Percentiles rank a stretch among this genome's conserved stretches.
Evolutionary conservation across 163 green algal species (phyloP).

Genomic region (Prototheca stagnorum): DNA sequence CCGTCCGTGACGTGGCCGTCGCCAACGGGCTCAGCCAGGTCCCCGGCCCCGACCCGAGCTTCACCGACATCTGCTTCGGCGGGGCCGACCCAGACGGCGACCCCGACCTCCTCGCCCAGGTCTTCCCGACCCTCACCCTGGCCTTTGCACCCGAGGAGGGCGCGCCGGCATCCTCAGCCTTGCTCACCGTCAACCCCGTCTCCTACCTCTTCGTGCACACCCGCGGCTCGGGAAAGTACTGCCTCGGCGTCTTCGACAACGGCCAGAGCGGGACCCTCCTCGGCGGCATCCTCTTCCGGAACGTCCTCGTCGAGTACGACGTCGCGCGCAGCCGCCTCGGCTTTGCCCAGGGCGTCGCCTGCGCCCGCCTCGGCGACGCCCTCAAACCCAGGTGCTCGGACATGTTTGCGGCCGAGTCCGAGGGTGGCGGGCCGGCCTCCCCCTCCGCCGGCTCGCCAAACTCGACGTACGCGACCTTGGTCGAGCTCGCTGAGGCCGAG

Average conservation of each 20-base stretch:
- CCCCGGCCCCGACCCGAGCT: constrained; percentile 46
- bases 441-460: no score
- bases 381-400: no score
- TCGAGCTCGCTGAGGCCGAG: no score
- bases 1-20: constrained; percentile 23
- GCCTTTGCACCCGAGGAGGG: no score
- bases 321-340: no score
- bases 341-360: no score
- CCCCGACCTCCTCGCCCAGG: constrained; percentile 15
- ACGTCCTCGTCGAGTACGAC: neutral
- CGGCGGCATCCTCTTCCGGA: neutral
- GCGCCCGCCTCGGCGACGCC: no score
- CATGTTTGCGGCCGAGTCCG: no score
- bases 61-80: constrained; percentile 73
- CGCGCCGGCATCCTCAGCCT: constrained; percentile 19
- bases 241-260: constrained; percentile 78
- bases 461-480: no score
- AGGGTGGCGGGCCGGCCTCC: no score
- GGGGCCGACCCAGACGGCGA: constrained; percentile 29
- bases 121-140: constrained; percentile 42
- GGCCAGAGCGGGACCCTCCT: constrained; percentile 3
- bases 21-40: constrained; percentile 10
- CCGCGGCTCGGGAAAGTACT: constrained; percentile 37
- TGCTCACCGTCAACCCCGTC: constrained; percentile 42
- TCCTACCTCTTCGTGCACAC: constrained; percentile 79